A percentile compares a stretch with the other conserved stretches of the same genome.
Conservation (phyloP, 768 basidiomycete genomes). For the Lactifluus volemus region DNA sequence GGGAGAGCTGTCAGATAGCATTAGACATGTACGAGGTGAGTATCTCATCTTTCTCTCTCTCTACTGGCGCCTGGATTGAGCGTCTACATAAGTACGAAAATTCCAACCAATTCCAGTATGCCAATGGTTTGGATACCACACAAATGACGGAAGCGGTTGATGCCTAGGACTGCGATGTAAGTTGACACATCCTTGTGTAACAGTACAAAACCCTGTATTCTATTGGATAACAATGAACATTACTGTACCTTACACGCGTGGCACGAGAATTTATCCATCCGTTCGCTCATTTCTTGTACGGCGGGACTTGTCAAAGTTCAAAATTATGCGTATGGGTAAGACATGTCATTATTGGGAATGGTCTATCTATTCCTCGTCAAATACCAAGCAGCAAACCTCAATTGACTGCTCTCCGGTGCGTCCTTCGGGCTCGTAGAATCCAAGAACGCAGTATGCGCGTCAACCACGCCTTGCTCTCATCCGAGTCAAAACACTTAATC, state of each 20-base stretch:
- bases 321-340: neutral
- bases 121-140: conserved; percentile 36
- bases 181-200: neutral
- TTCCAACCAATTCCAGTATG: conserved; percentile 74
- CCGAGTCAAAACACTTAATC: conserved; percentile 37
- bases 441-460: conserved; percentile 36
- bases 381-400: conserved; percentile 37
- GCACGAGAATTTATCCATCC: neutral
- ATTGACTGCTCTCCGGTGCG: conserved; percentile 35
- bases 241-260: neutral
- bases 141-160: conserved; percentile 16
- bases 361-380: conserved; percentile 29
- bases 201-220: neutral
- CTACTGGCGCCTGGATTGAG: neutral
- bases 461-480: conserved; percentile 31
- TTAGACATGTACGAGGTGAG: conserved; percentile 95
- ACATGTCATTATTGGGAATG: neutral
- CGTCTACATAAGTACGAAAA: conserved; percentile 54
- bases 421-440: conserved; percentile 29
- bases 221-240: neutral
- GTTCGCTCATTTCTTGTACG: neutral
- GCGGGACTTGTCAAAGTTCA: neutral
- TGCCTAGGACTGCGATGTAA: conserved; percentile 4
- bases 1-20: conserved; percentile 93
- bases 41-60: conserved; percentile 6